Evolutionary conservation across 768 basidiomycete species (phyloP), one percentile per base, ranked within the genome.

Genomic region (Amanita exitialis): DNA sequence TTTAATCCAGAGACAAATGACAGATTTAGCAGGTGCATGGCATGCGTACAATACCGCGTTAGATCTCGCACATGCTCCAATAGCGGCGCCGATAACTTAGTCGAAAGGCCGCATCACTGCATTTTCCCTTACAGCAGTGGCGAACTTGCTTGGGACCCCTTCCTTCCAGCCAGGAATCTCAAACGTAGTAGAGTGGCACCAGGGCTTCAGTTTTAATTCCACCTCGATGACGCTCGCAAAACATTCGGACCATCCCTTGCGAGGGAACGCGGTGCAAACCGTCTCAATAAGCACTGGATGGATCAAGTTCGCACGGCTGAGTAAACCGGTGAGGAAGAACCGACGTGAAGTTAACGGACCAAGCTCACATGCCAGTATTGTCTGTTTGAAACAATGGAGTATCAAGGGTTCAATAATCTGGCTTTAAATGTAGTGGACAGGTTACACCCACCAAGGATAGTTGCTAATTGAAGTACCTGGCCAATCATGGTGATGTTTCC

Each of bases 401-500:
- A 37, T 51, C 27, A 58, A 46, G 21, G 3, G 38, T 13, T 44
- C 16, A 54, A 30, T 53, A 30, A 16, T 27, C 45, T 28, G 36
- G 42, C 34, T n/a, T 46, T 12, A 15, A 41, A 32, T 13, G 37
- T 44, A 30, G 3, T 46, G 37, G 37, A 38, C 44, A 20, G 16
- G 10, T 4, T 34, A 25, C 37, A 54, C 67, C 36, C 54, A 73
- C 72, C 73, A 20, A 76, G 63, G 52, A 74, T 71, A 3, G 72
- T 77, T 7, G 75, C 70, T 18, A 77, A 64, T 58, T 77, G 75
- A 12, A 77, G 60, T 12, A 76, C 64, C 59, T 76, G 72, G 7
- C 76, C 76, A 44, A 76, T 66, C 61, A 69, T 66, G 2, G 76
- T 74, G 53, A 78, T 78, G 53, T 74, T 73, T 3, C 75, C 73